These are phyloP conservation scores for Dactylellina drechsleri DNA, from an alignment of 2,329 filamentous ascomycete species.

Conservation along the genomic window DNA sequence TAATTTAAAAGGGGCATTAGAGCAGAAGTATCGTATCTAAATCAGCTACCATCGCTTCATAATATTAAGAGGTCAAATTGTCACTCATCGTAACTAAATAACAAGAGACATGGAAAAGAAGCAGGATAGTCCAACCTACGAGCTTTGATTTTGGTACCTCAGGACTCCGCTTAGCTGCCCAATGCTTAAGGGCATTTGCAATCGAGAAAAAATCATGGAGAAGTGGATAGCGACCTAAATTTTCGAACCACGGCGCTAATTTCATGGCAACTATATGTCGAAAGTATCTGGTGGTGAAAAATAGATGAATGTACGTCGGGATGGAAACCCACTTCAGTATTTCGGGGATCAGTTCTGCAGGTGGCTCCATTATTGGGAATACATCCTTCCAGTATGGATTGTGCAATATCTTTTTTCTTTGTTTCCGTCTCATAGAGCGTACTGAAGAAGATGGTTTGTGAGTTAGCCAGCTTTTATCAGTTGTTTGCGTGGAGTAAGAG, in stretches of 20 bases:
- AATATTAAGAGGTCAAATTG: background rate
- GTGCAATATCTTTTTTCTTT: background rate
- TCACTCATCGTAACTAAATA: slow-evolving; percentile 21
- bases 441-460: background rate
- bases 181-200: background rate
- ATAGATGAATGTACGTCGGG: slow-evolving; percentile 29
- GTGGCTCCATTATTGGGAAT: slow-evolving; percentile 18
- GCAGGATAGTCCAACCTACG: slow-evolving; percentile 17
- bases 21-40: too few species aligned
- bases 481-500: background rate
- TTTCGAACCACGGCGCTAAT: slow-evolving; percentile 2
- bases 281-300: slow-evolving; percentile 17
- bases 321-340: slow-evolving; percentile 25
- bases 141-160: slow-evolving; percentile 17
- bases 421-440: background rate
- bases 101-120: slow-evolving; percentile 24
- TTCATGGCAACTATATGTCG: slow-evolving; percentile 17
- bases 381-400: background rate
- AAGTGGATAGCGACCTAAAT: slow-evolving; percentile 6
- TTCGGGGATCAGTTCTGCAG: background rate
- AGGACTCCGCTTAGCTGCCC: slow-evolving; percentile 9
- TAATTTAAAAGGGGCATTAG: background rate
- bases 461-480: slow-evolving; percentile 10
- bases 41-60: background rate
- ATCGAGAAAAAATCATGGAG: slow-evolving; percentile 7